Percentiles rank a stretch among this genome's conserved stretches.
Conservation (phyloP, 2,329 filamentous ascomycete species). For the Phymatotrichopsis omnivora region DNA sequence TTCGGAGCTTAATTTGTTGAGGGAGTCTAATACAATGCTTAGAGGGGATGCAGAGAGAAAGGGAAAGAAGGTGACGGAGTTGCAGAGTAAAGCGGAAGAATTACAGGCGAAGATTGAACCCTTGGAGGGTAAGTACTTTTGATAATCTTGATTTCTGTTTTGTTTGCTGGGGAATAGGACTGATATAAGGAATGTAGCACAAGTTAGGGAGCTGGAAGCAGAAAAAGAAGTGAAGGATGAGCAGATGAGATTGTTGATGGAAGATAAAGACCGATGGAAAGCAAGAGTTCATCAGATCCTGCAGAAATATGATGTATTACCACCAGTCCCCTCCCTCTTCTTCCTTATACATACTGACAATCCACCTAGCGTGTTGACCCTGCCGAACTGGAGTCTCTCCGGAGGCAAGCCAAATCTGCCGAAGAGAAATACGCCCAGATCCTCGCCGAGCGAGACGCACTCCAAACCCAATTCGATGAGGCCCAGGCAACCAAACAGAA, state of each 20-base stretch:
- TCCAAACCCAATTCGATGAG: conserved; percentile 23
- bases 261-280: conserved; percentile 90
- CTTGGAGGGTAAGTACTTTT: conserved; percentile 52
- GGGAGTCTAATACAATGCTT: conserved; percentile 85
- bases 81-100: conserved; percentile 62
- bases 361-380: conserved; percentile 62
- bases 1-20: conserved; percentile 89
- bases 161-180: too few relatives aligned
- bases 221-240: conserved; percentile 72
- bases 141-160: neutral
- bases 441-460: conserved; percentile 32
- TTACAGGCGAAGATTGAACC: conserved; percentile 69
- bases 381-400: conserved; percentile 80
- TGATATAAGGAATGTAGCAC: conserved; percentile 15
- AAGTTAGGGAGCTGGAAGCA: conserved; percentile 69
- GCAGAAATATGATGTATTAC: conserved; percentile 65
- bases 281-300: conserved; percentile 93
- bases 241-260: conserved; percentile 77
- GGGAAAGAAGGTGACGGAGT: conserved; percentile 64
- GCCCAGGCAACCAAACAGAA: conserved; percentile 23
- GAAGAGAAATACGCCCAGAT: conserved; percentile 53
- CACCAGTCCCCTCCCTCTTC: neutral
- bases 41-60: conserved; percentile 76
- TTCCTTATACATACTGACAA: neutral
- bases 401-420: conserved; percentile 59